phyloP scores from a whole-genome alignment of 1,139 yeast species.

The Candida pseudoviswanathii region DNA sequence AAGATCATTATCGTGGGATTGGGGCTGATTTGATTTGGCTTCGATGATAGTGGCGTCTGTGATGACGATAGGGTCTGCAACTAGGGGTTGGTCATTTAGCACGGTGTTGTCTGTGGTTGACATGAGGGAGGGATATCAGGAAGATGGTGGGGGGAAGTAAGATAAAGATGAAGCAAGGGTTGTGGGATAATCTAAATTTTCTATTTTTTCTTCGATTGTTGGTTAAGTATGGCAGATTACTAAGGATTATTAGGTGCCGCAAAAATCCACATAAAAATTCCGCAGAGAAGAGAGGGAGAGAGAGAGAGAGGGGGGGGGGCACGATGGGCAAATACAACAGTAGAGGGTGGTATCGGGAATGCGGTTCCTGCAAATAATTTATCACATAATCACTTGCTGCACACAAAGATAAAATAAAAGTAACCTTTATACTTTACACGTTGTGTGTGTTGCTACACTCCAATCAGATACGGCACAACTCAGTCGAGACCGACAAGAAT shows the following conservation, averaged over 20 bases:
- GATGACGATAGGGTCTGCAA: slow-evolving; percentile 14
- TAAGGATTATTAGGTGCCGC: neutral
- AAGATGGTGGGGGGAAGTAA: neutral
- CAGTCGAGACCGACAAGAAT: too few species aligned
- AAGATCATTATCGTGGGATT: slow-evolving; percentile 8
- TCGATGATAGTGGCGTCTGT: neutral
- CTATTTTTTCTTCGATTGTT: too few species aligned
- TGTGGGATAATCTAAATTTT: too few species aligned
- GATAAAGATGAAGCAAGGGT: neutral
- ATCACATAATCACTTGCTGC: neutral
- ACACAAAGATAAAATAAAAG: neutral
- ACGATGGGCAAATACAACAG: neutral
- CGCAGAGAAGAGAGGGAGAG: neutral
- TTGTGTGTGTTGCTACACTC: neutral
- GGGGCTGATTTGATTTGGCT: neutral
- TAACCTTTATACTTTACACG: neutral
- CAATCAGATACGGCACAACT: too few species aligned
- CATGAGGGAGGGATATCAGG: neutral
- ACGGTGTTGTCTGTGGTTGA: slow-evolving; percentile 9
- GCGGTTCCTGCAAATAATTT: slow-evolving; percentile 2
- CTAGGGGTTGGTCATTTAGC: slow-evolving; percentile 15
- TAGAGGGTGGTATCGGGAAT: neutral
- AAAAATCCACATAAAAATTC: neutral
- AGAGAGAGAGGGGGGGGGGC: neutral
- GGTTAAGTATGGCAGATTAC: neutral